A percentile compares a stretch with the other conserved stretches of the same genome.
Conservation (phyloP, 2,329 filamentous ascomycete genomes). For the Pseudogymnoascus sp. region DNA sequence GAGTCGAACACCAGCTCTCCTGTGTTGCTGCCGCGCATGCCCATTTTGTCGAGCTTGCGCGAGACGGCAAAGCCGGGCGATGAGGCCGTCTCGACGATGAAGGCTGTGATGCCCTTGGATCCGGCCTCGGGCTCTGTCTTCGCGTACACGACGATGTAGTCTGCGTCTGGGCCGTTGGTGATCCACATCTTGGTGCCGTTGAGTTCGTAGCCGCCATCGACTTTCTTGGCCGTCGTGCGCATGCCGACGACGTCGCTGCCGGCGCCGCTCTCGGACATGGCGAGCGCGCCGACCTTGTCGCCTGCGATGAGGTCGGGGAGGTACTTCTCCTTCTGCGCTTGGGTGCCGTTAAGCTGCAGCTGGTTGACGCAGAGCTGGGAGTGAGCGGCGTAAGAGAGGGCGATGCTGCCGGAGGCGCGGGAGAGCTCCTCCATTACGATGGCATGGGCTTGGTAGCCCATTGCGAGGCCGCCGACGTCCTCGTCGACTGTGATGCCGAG, state of each 20-base stretch:
- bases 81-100: conserved; percentile 64
- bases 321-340: conserved; percentile 70
- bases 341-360: conserved; percentile 76
- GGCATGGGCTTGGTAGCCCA: conserved; percentile 97
- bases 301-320: conserved; percentile 76
- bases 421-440: conserved; percentile 93
- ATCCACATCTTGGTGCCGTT: conserved; percentile 99
- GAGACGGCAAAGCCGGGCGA: conserved; percentile 71
- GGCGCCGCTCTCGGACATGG: conserved; percentile 89
- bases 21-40: conserved; percentile 95
- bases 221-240: conserved; percentile 73
- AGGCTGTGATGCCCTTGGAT: conserved; percentile 90
- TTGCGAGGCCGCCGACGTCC: conserved; percentile 76
- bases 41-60: conserved; percentile 92
- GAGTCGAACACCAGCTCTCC: conserved; percentile 87
- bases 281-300: conserved; percentile 73
- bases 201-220: conserved; percentile 76
- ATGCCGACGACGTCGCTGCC: conserved; percentile 94
- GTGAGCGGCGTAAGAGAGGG: conserved; percentile 88
- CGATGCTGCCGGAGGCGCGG: conserved; percentile 74
- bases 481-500: conserved; percentile 91
- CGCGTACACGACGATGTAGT: conserved; percentile 89
- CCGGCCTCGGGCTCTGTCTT: conserved; percentile 76
- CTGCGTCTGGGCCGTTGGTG: conserved; percentile 93
- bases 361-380: conserved; percentile 96